Evolutionary conservation across 441 rosid species (phyloP), one percentile per base, ranked within the genome.

Genomic region (Pelargonium myrrhifolium): DNA sequence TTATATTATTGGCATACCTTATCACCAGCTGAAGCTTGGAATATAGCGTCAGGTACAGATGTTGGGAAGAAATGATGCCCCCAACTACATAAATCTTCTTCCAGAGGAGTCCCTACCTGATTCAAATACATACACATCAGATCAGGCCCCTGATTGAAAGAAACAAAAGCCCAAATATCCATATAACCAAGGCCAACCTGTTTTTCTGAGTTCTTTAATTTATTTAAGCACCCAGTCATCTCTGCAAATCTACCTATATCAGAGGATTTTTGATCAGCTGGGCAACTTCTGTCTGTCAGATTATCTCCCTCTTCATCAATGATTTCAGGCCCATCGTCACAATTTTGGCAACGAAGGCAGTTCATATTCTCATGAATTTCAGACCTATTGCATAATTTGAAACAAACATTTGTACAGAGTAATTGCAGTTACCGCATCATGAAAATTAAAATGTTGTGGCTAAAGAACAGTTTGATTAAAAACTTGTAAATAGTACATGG

Each of bases 291-390:
- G 40, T 53, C 43, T 22, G 65, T 73, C 60, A 77, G 53, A 56
- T 64, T 71, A 63, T 75, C 82, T 75, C 66, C 85, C 39, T 76
- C 79, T 58, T 58, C 77, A 73, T 58, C 77, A 73, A 55, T 76
- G 4, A 63, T 58, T 68, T 77, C 82, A 11, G 71, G 66, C 47
- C 31, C 74, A 64, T 65, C 79, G 43, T 71, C 80, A 71, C 70
- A 10, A 68, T 53, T 66, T 74, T 71, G 75, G 80, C 98, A 94
- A 70, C 98, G 90, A 59, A 24, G 64, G 79, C 98, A 89, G 76
- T 82, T 84, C 94, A 92, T 86, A 62, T 88, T 94, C 72, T 82
- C 94, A 81, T 94, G 99, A 77, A 92, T 92, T 81, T 94, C 97
- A 61, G 99, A 94, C 88, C 99, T 94, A 78, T 61, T 17, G 20